Percentiles rank a stretch among this genome's conserved stretches.
Conservation (phyloP, 2,329 filamentous ascomycete genomes). For the Sporothrix pseudoabietina region DNA sequence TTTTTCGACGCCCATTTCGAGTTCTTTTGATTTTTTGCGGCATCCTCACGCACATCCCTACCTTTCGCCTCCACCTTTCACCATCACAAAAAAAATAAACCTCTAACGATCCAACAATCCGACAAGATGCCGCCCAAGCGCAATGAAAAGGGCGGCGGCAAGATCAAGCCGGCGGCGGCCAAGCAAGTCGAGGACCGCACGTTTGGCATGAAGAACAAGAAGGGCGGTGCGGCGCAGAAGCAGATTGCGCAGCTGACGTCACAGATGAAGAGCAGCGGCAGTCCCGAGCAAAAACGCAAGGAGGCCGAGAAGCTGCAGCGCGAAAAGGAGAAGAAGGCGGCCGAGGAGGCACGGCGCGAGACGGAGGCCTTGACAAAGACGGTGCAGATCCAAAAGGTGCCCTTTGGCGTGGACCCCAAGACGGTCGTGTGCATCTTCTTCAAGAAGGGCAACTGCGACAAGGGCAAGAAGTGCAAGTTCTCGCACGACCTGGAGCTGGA, state of each 20-base stretch:
- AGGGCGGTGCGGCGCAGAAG: slow-evolving; percentile 86
- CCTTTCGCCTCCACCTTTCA: background rate
- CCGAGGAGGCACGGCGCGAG: slow-evolving; percentile 81
- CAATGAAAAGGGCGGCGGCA: slow-evolving; percentile 56
- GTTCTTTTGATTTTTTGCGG: background rate
- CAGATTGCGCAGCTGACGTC: slow-evolving; percentile 82
- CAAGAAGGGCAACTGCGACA: slow-evolving; percentile 97
- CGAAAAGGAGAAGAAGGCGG: slow-evolving; percentile 87
- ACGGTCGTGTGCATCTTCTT: slow-evolving; percentile 95
- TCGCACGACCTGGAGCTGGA: slow-evolving; percentile 87
- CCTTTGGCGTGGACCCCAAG: slow-evolving; percentile 97
- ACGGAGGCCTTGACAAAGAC: slow-evolving; percentile 84
- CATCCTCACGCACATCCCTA: background rate
- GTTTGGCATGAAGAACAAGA: slow-evolving; percentile 99
- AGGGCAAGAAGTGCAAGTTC: slow-evolving; percentile 98
- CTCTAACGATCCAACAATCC: slow-evolving; percentile 27
- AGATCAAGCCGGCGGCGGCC: slow-evolving; percentile 52
- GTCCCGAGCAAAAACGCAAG: slow-evolving; percentile 84
- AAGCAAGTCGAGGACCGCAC: slow-evolving; percentile 89
- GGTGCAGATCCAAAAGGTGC: slow-evolving; percentile 94
- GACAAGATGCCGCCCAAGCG: slow-evolving; percentile 74
- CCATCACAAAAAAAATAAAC: background rate
- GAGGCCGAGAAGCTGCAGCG: slow-evolving; percentile 66
- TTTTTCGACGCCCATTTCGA: background rate
- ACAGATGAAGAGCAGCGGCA: slow-evolving; percentile 72